Evolutionary conservation across 768 basidiomycete genomes (phyloP), one percentile per base, ranked within the genome.

Genomic region (Leccinum variicolor): DNA sequence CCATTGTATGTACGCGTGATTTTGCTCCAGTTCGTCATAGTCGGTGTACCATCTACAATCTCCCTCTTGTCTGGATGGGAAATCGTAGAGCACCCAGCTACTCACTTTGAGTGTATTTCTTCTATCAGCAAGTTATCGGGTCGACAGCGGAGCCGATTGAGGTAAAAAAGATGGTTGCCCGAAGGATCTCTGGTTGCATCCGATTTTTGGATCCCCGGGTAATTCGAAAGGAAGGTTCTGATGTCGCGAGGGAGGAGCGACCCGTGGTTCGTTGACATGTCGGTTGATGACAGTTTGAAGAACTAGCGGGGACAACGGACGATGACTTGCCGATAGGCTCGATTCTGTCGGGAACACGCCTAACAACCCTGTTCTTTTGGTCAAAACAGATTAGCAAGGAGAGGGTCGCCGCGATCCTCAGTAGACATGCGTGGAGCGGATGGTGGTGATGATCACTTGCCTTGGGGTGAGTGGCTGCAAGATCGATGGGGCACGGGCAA

Each of bases 1-100:
- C 89, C 90, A 91, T 66, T 91, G 89, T 46, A 91, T 86, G 68
- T 81, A 90, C 1, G 83, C 84, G 64, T 91, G 90, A 56, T 84
- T 84, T 61, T 74, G 69, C 68, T 92, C 90, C 29, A 92, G 75
- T 59, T 75, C 81, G 29, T 71, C 65, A 62, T 86, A 86, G 64
- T 90, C 78, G 6, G 82, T 83, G 54, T 77, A 64, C 87, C 87
- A 91, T 63, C 89, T 90, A 53, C 23, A 57, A 51, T 57, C 57
- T 51, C 58, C 19, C 6, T 43, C 41, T 43, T 21, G n/a, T 53
- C 31, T 34, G 53, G 48, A 54, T 39, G 49, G 23, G 29, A 29
- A 45, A 21, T 21, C 19, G 26, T 50, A 31, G 31, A 52, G 23
- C 23, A 5, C 21, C 33, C 43, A 33, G 31, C 17, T 10, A 45